phyloP scores from a whole-genome alignment of 2,329 filamentous ascomycete species.

The Esteya vermicola region DNA sequence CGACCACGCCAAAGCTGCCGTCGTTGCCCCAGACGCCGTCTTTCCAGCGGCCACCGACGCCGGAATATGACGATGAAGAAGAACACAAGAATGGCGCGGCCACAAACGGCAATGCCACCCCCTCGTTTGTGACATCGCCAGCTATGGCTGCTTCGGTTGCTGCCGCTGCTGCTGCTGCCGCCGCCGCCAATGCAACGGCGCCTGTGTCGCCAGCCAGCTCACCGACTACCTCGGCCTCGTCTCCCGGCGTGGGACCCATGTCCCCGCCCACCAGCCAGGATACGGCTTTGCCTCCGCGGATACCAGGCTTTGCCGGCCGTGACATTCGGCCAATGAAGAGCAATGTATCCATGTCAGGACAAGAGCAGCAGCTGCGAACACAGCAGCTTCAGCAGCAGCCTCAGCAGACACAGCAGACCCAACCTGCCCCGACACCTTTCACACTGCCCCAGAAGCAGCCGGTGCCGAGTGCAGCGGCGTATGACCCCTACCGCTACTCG shows the following conservation, averaged over 20 bases:
- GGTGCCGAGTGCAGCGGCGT: not conserved
- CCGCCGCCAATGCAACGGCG: constrained; percentile 17
- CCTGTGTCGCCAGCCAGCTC: constrained; percentile 26
- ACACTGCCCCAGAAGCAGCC: constrained; percentile 14
- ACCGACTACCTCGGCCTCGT: not conserved
- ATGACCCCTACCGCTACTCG: not conserved
- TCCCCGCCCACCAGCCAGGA: no score
- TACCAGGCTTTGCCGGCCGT: constrained; percentile 3
- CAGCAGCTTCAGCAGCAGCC: constrained; percentile 4
- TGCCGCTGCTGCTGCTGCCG: not conserved
- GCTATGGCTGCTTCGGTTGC: not conserved
- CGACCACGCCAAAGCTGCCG: not conserved
- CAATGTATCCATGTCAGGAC: constrained; percentile 4
- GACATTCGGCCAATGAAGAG: constrained; percentile 10
- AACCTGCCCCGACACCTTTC: no score
- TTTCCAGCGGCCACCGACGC: constrained; percentile 28
- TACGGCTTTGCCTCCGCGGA: not conserved
- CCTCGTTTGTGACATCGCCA: no score
- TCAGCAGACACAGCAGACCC: constrained; percentile 11
- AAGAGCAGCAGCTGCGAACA: not conserved
- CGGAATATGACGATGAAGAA: constrained; percentile 32
- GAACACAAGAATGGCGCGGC: constrained; percentile 14
- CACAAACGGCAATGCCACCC: not conserved
- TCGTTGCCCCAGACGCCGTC: constrained; percentile 5
- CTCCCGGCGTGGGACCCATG: not conserved